Base-by-base conservation (phyloP, 306 rosid genomes). In the Macrotyloma uniflorum region DNA sequence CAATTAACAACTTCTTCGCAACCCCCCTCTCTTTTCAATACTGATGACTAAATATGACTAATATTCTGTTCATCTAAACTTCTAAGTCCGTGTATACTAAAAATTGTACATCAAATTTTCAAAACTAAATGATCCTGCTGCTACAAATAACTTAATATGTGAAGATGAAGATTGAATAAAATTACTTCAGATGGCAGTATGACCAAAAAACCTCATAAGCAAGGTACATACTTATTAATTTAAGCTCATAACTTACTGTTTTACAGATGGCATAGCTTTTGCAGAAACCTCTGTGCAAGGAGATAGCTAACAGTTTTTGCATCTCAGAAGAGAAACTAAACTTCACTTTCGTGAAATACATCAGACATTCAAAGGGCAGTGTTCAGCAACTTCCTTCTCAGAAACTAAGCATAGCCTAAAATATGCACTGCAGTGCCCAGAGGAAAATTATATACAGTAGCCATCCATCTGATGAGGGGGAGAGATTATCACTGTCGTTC, bases 51-150 rank as follows among this genome's bases (percentile, higher is more conserved):
- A 76, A 30, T 46, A 42, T 42, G 47, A 42, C 5, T 42, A 42
- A 42, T 42, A 70, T 62, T 61, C 35, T 40, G 54, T 51, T 82
- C 63, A 62, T 15, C 73, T 58, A 50, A 73, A 64, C 84, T 75
- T 62, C 79, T 86, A 74, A 81, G 80, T 82, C 87, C 82, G 81
- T 82, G 86, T 82, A 75, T 83, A 72, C 62, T 77, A 78, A 89
- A 80, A 87, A 86, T 86, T 85, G 79, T 81, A 87, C 86, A 83
- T 47, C 26, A 78, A 86, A 77, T 84, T 82, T 78, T 80, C 86
- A 80, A 58, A 76, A 77, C 80, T 59, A 86, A 82, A 75, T 30
- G 82, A 76, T 64, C 85, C 82, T 78, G 81, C 83, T 33, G 85
- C 88, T 82, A 85, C 80, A 85, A 75, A 76, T 82, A 82, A 84